These are phyloP conservation scores for Oxytropis ochrocephala DNA, from an alignment of 306 rosid genomes.

Conservation along the genomic window DNA sequence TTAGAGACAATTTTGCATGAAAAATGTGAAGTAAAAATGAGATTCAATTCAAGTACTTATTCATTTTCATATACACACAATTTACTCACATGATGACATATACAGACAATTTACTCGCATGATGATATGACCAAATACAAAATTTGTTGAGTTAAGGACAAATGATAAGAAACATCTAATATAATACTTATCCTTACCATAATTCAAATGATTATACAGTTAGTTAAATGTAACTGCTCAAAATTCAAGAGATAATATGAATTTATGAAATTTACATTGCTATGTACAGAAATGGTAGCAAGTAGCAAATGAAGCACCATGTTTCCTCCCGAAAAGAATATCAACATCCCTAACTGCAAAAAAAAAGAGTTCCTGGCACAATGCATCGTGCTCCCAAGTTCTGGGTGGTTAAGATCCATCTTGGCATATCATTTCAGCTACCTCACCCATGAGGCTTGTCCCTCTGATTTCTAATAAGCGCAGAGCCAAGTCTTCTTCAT, in stretches of 20 bases:
- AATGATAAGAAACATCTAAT: not conserved
- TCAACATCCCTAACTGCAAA: slow-evolving; percentile 10
- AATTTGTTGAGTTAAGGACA: not conserved
- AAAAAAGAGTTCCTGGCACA: not conserved
- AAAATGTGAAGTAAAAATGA: not conserved
- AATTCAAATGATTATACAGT: not conserved
- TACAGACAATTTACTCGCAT: not conserved
- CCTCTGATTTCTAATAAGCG: slow-evolving; percentile 67
- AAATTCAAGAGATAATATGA: slow-evolving; percentile 9
- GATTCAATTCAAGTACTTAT: not conserved
- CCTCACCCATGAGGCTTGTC: slow-evolving; percentile 73
- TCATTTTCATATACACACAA: not conserved
- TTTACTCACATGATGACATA: not conserved
- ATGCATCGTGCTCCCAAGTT: slow-evolving; percentile 18
- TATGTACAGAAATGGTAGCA: slow-evolving; percentile 27
- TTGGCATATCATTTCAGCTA: slow-evolving; percentile 72
- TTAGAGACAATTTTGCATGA: not conserved
- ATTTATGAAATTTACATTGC: slow-evolving; percentile 17
- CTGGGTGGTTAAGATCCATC: slow-evolving; percentile 15
- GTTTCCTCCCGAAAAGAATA: slow-evolving; percentile 14
- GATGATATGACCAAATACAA: not conserved
- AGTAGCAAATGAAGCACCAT: not conserved
- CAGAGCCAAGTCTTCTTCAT: slow-evolving; percentile 80
- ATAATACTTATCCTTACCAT: not conserved
- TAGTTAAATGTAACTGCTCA: not conserved